Base-by-base conservation (phyloP, 2,329 filamentous ascomycete species). In the Akanthomyces uredinophilus region DNA sequence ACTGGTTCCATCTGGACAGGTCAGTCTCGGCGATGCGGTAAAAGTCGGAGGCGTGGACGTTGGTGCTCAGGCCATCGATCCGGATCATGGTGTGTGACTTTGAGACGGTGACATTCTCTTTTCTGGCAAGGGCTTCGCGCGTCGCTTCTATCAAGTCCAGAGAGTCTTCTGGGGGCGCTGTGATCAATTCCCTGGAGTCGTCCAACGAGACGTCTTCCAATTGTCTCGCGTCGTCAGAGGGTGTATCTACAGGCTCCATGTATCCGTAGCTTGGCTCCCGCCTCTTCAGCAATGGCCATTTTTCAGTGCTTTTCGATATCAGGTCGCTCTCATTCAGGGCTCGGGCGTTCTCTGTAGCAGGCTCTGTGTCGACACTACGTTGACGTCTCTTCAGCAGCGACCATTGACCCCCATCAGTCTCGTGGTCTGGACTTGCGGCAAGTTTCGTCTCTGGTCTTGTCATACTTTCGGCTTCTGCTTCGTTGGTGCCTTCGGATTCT, bases 1-100 rank as follows among this genome's bases (percentile, higher is more conserved):
- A 84, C 61, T 79, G 80, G 11, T 83, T 79, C 89, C 90, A 92
- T 46, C 82, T 82, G 64, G 88, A 85, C 39, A 93, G 82, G 67
- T 90, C 84, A 68, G 81, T 83, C 1, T 82, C 82, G 5, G 85
- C 81, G 20, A 92, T 74, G 61, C 89, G 86, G 65, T 85, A 81
- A 73, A 94, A 93, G 75, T 94, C 90, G 66, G 82, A 83, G 67
- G 87, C 83, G 22, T 79, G 78, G 49, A 93, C 79, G 22, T 83
- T 81, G 62, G 80, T 80, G 68, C 83, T 85, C 7, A 84, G 81
- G 44, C 84, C 82, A 22, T 78, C 78, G 43, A 92, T 74, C 47
- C 87, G 77, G 46, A 93, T 78, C 68, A 81, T 78, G 63, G 66
- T 41, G 22, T 53, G 47, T 16, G 47, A 47, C 24, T 37, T 60